Evolutionary conservation across 352 stramenopile species (phyloP).

Genomic region (Phytopythium montanum): DNA sequence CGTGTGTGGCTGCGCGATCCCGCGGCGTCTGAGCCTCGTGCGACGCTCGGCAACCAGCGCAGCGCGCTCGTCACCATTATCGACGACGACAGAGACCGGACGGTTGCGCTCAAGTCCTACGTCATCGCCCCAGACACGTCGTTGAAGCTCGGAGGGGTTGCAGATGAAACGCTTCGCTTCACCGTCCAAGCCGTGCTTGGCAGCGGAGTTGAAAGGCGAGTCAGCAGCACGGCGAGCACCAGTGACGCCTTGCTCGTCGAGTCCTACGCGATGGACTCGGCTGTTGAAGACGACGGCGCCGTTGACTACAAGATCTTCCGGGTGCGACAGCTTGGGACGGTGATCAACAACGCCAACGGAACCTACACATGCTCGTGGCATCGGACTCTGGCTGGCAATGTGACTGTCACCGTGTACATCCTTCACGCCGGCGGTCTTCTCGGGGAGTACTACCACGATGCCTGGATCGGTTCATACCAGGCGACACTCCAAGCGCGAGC

Average conservation of each 20-base stretch:
- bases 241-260: conserved; percentile 36
- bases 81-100: conserved; percentile 47
- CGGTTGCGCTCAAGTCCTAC: conserved; percentile 37
- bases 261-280: conserved; percentile 22
- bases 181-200: conserved; percentile 53
- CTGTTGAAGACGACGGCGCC: conserved; percentile 5
- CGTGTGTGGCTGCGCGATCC: conserved; percentile 45
- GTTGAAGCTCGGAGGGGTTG: conserved; percentile 30
- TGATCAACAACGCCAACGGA: conserved; percentile 28
- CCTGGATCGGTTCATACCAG: conserved; percentile 39
- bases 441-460: conserved; percentile 65
- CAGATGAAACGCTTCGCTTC: conserved; percentile 42
- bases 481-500: neutral
- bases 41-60: conserved; percentile 56
- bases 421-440: conserved; percentile 53
- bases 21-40: conserved; percentile 9
- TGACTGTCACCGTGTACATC: conserved; percentile 49
- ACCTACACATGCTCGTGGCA: conserved; percentile 49
- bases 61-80: conserved; percentile 67
- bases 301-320: conserved; percentile 2
- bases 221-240: neutral
- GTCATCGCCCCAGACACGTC: conserved; percentile 22
- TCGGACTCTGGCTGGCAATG: conserved; percentile 36
- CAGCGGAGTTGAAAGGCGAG: conserved; percentile 16
- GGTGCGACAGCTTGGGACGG: conserved; percentile 12